Base-by-base conservation (phyloP, 805 yeast species). In the Sporopachydermia lactativora region DNA sequence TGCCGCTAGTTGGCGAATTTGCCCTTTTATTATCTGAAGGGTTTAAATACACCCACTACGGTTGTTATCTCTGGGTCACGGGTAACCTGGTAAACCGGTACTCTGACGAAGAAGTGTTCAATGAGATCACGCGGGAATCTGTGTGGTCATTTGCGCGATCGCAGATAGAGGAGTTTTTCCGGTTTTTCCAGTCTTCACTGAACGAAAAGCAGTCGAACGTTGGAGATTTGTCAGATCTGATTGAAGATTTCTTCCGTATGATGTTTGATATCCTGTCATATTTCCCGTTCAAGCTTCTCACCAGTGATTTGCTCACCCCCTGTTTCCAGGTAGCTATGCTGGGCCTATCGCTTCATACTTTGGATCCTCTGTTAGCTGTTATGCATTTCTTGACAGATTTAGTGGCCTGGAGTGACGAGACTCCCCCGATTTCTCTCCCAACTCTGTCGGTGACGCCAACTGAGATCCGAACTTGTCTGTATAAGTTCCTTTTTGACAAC, bases 61-160 rank as follows among this genome's bases (percentile, higher is more conserved):
- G 96, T 3, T 83, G 95, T 55, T 86, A 80, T 53, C 61, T 88
- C 42, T 88, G 94, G 92, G 89, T 83, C 11, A 78, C 94, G 2
- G 96, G 96, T 5, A 51, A 55, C 13, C 68, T 81, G 5, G 62
- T 86, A 18, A 74, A 82, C 40, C 73, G 82, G 42, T 89, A 83
- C 45, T 88, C 68, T 57, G 75, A 77, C 19, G 66, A 69, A 47
- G 75, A 69, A 37, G 70, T 64, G 43, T 61, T 59, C 18, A 58
- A 61, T n/a, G 67, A 55, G 5, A 67, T 63, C 3, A 60, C 76
- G 15, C 73, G 71, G 46, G 67, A 66, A 18, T 71, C 82, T 2
- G 75, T 82, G 15, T 85, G 84, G 79, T 65, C 70, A 41, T 85
- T 86, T 59, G 79, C 88, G 1, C 57, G 74, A 43, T 70, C 76